These are phyloP conservation scores for Blastobotrys arbuscula DNA, from an alignment of 1,139 yeast genomes.

Conservation along the genomic window DNA sequence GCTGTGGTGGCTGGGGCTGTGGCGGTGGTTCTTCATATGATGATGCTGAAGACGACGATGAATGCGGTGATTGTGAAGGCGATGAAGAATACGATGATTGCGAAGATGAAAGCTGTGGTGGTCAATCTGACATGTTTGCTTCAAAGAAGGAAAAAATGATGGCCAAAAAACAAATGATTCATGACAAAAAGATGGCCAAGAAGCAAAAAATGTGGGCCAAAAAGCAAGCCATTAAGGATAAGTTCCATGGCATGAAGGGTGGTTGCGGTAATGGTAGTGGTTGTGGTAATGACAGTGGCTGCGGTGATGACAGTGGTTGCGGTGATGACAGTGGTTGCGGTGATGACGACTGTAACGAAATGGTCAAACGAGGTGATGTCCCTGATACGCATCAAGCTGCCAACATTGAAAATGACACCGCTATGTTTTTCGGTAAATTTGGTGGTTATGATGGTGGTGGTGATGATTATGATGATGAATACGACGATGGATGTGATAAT, in stretches of 20 bases:
- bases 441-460: constrained; percentile 1
- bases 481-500: not conserved
- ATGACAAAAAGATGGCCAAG: constrained; percentile 1
- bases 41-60: not conserved
- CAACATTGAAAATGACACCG: not conserved
- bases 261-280: not conserved
- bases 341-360: not conserved
- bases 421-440: no score
- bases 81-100: not conserved
- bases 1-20: not conserved
- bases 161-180: not conserved
- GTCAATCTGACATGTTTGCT: not conserved
- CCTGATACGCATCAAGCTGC: not conserved
- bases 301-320: not conserved
- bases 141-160: not conserved
- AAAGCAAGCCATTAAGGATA: constrained; percentile 1
- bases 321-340: not conserved
- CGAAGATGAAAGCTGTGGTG: not conserved
- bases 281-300: constrained; percentile 1
- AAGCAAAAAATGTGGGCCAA: not conserved
- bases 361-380: no score
- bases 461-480: not conserved
- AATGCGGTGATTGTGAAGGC: not conserved
- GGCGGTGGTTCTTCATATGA: not conserved
- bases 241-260: constrained; percentile 2